Conservation (phyloP, 2,329 filamentous ascomycete genomes). For the Aspergillus fumigatiaffinis region DNA sequence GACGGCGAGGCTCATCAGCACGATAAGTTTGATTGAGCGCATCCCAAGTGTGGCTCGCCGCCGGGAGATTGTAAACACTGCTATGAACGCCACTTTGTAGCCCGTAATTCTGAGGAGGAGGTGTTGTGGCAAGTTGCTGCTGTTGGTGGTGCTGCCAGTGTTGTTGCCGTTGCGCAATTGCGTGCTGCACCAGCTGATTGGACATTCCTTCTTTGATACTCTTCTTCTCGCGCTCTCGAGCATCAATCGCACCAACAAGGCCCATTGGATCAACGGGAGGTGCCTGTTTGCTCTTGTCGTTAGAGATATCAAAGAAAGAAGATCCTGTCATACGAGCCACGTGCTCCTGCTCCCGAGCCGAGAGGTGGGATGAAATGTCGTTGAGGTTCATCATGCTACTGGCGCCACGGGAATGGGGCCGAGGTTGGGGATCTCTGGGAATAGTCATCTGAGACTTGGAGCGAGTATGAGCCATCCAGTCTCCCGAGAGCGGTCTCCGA, state of each 20-base stretch:
- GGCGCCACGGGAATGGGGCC: conserved; percentile 55
- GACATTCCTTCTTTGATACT: conserved; percentile 66
- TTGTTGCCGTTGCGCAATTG: conserved; percentile 65
- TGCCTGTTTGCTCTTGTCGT: conserved; percentile 49
- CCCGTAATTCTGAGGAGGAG: conserved; percentile 10
- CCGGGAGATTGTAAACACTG: conserved; percentile 33
- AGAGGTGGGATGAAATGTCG: conserved; percentile 60
- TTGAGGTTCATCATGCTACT: conserved; percentile 48
- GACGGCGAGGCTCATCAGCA: conserved; percentile 30
- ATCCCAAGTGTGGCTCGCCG: conserved; percentile 36
- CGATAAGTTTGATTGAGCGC: conserved; percentile 29
- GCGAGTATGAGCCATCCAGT: conserved; percentile 34
- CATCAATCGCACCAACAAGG: conserved; percentile 74
- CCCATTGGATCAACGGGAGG: conserved; percentile 52
- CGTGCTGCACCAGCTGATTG: conserved; percentile 68
- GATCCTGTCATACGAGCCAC: conserved; percentile 77
- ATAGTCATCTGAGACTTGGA: conserved; percentile 31
- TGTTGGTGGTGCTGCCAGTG: conserved; percentile 43
- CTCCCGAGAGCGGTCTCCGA: conserved; percentile 34
- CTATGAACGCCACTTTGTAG: conserved; percentile 11
- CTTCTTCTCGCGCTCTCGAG: conserved; percentile 72
- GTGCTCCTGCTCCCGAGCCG: conserved; percentile 82
- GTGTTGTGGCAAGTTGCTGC: conserved; percentile 29
- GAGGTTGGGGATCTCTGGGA: conserved; percentile 21
- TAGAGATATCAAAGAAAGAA: conserved; percentile 66